Evolutionary conservation across 2,329 filamentous ascomycete genomes (phyloP), one percentile per base, ranked within the genome.

Genomic region (Plenodomus biglobosus): DNA sequence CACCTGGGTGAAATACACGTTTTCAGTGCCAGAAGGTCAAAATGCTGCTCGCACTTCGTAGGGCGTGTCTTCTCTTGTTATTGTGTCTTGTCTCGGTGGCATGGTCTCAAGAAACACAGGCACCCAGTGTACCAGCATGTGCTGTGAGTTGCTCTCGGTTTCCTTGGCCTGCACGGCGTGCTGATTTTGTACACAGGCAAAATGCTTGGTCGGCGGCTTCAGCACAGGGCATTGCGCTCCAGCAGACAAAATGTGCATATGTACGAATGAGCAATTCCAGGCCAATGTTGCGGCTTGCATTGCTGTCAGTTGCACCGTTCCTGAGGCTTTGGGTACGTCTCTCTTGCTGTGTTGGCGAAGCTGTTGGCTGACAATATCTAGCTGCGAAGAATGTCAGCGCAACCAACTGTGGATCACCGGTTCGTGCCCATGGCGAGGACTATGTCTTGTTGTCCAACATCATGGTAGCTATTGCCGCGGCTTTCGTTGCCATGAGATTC

Each of bases 381-480:
- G 72, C 64, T 13, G 73, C 71, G 3, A 73, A 75, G 52, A 76
- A 76, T 51, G 62, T 70, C 47, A 76, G 74, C 1, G 53, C 62
- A 13, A 68, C 70, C 11, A 63, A 60, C 19, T 78, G 76, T 44
- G 65, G 65, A 16, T 66, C 64, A 11, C 72, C 73, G 1, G 48
- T 74, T 17, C 67, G 73, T n/a, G 62, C 75, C 47, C 65, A 65
- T 35, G 68, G 66, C 7, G 57, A 58, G 6, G 35, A 61, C 6
- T 70, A 75, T 34, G 68, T 65, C 2, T 55, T 62, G 16, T 40
- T 71, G 1, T 73, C 68, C 13, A 61, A 73, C 15, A 58, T 53
- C 6, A 70, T 73, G 38, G 64, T 67, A 3, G 54, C 62, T 8
- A 41, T 75, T 4, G 69, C 73, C 10, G 43, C 70, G 0, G 20